These are phyloP conservation scores for Colletotrichum eleusines DNA, from an alignment of 2,329 filamentous ascomycete genomes.

Conservation along the genomic window DNA sequence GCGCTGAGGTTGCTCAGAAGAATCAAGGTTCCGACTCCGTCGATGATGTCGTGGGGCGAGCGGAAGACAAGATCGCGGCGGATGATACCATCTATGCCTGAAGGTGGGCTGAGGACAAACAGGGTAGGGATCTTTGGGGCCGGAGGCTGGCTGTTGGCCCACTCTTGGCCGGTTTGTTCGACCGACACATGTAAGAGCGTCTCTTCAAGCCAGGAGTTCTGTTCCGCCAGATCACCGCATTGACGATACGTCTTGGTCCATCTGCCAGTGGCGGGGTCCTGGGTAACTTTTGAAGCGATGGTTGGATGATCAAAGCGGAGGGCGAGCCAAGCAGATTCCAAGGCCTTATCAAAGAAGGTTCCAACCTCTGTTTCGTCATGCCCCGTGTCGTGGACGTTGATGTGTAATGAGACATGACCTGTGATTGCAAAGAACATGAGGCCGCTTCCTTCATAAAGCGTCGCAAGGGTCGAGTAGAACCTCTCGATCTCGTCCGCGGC, in stretches of 20 bases:
- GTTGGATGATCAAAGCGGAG: conserved; percentile 51
- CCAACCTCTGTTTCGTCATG: conserved; percentile 20
- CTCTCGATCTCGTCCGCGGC: conserved; percentile 57
- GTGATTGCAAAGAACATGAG: conserved; percentile 58
- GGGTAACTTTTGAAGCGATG: conserved; percentile 48
- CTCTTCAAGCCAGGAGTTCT: conserved; percentile 47
- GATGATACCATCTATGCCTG: conserved; percentile 7
- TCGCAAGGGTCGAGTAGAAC: conserved; percentile 54
- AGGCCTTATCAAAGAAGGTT: conserved; percentile 46
- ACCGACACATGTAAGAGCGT: conserved; percentile 48
- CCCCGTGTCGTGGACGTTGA: conserved; percentile 39
- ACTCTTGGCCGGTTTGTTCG: conserved; percentile 48
- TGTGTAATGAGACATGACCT: conserved; percentile 50
- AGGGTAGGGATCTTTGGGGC: conserved; percentile 50
- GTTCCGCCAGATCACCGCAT: conserved; percentile 22
- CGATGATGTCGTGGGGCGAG: conserved; percentile 55
- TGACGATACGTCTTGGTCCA: conserved; percentile 49
- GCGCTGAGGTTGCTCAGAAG: conserved; percentile 50
- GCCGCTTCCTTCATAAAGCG: conserved; percentile 52
- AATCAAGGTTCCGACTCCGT: conserved; percentile 54
- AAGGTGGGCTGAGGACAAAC: conserved; percentile 47
- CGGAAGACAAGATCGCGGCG: conserved; percentile 52
- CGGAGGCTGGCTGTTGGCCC: conserved; percentile 52
- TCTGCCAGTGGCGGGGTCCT: conserved; percentile 39
- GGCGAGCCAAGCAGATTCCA: conserved; percentile 51